Conservation (phyloP, 1,139 yeast genomes). For the Saccharomycopsis phalli region DNA sequence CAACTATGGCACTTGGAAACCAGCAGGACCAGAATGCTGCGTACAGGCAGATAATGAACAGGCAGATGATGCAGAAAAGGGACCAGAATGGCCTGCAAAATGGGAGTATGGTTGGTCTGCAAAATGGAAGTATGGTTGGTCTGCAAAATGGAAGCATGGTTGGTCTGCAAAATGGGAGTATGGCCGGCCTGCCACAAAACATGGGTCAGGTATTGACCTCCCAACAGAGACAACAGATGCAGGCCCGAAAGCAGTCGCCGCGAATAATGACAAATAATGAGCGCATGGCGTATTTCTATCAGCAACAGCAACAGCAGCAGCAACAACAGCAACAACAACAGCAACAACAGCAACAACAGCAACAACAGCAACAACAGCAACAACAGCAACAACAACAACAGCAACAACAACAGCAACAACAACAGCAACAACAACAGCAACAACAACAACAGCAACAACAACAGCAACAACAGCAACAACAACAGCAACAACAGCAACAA, state of each 20-base stretch:
- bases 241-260: not conserved
- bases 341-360: constrained; percentile 8
- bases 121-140: no score
- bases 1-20: not conserved
- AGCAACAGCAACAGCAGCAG: constrained; percentile 2
- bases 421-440: constrained; percentile 2
- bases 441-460: constrained; percentile 9
- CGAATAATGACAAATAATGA: not conserved
- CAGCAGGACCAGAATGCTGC: not conserved
- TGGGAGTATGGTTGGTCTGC: no score
- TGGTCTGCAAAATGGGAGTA: no score
- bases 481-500: constrained; percentile 4
- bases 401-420: constrained; percentile 6
- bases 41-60: not conserved
- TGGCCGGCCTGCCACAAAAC: no score
- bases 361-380: constrained; percentile 3
- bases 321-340: constrained; percentile 4
- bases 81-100: not conserved
- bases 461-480: constrained; percentile 7
- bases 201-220: not conserved
- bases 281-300: not conserved
- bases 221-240: not conserved
- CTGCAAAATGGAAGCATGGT: no score
- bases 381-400: constrained; percentile 2
- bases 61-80: not conserved